Evolutionary conservation across 1,284 basidiomycete species (phyloP).

Genomic region (Papiliotrema terrestris): DNA sequence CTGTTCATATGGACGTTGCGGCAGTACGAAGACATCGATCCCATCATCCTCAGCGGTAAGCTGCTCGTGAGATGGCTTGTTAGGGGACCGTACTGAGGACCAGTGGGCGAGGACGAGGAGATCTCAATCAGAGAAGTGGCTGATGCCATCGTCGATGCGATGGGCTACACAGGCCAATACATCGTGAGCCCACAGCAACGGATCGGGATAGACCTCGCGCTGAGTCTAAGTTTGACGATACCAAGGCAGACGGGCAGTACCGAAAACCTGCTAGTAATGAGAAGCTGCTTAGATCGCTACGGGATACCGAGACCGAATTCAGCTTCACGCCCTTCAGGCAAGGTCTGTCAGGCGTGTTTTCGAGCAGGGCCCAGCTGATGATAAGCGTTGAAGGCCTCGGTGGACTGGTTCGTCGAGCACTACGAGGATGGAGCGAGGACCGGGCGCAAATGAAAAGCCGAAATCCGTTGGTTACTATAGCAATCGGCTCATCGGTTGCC

Average conservation of each 20-base stretch:
- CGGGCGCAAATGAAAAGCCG: neutral
- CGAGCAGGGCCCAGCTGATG: neutral
- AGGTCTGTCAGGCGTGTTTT: slow-evolving; percentile 52
- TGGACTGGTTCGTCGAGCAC: slow-evolving; percentile 75
- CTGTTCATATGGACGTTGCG: slow-evolving; percentile 86
- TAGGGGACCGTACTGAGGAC: neutral
- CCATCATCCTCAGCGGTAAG: slow-evolving; percentile 77
- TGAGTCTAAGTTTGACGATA: slow-evolving; percentile 41
- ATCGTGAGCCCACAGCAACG: slow-evolving; percentile 45
- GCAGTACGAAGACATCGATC: slow-evolving; percentile 83
- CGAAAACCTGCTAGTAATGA: slow-evolving; percentile 90
- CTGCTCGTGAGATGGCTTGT: neutral
- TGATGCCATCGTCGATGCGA: slow-evolving; percentile 73
- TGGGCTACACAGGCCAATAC: slow-evolving; percentile 71
- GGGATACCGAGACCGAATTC: slow-evolving; percentile 56
- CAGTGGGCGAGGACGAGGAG: slow-evolving; percentile 86
- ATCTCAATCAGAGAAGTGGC: slow-evolving; percentile 80
- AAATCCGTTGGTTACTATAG: too few species aligned
- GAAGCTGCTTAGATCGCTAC: slow-evolving; percentile 65
- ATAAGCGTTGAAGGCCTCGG: slow-evolving; percentile 64
- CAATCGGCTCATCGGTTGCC: too few species aligned
- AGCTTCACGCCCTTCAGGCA: slow-evolving; percentile 78
- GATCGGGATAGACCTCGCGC: neutral
- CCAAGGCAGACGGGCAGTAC: slow-evolving; percentile 74
- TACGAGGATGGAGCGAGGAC: slow-evolving; percentile 49